Evolutionary conservation across 2,329 filamentous ascomycete species (phyloP).

Genomic region (Trichoderma brevicompactum): DNA sequence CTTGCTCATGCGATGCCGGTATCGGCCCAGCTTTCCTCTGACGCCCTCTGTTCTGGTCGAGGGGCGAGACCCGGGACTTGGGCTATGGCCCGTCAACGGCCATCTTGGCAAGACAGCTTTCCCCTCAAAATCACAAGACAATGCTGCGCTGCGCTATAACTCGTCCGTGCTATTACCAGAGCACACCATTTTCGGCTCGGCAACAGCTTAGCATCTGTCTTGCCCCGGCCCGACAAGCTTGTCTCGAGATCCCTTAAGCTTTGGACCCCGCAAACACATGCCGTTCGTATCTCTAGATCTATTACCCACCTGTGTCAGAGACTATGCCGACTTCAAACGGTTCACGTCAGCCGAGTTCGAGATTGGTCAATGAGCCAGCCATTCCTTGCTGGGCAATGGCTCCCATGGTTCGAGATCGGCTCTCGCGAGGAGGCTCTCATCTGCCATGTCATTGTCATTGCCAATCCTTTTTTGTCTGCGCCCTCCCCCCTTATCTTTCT

Average conservation of each 20-base stretch:
- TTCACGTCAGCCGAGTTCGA: slow-evolving; percentile 7
- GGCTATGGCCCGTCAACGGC: not conserved
- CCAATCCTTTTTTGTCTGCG: not conserved
- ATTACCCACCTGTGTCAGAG: slow-evolving; percentile 4
- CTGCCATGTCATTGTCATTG: not conserved
- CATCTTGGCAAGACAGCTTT: slow-evolving; percentile 3
- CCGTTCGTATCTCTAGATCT: slow-evolving; percentile 11
- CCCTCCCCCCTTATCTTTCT: not conserved
- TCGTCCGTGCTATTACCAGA: not conserved
- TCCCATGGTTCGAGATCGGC: not conserved
- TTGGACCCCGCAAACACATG: slow-evolving; percentile 11
- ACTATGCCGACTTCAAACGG: not conserved
- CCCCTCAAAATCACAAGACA: slow-evolving; percentile 18
- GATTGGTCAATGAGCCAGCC: slow-evolving; percentile 1
- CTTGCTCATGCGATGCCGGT: not conserved
- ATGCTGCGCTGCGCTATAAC: not conserved
- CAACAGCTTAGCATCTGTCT: slow-evolving; percentile 7
- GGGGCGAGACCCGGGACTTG: too few relatives aligned
- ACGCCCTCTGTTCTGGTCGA: not conserved
- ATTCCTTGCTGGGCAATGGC: slow-evolving; percentile 5
- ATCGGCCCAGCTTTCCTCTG: not conserved
- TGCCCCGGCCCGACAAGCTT: slow-evolving; percentile 16
- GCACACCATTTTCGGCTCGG: slow-evolving; percentile 11
- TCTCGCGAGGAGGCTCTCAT: not conserved
- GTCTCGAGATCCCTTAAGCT: not conserved